Conservation (phyloP, 1,139 yeast species). For the Zygoascus sp. region DNA sequence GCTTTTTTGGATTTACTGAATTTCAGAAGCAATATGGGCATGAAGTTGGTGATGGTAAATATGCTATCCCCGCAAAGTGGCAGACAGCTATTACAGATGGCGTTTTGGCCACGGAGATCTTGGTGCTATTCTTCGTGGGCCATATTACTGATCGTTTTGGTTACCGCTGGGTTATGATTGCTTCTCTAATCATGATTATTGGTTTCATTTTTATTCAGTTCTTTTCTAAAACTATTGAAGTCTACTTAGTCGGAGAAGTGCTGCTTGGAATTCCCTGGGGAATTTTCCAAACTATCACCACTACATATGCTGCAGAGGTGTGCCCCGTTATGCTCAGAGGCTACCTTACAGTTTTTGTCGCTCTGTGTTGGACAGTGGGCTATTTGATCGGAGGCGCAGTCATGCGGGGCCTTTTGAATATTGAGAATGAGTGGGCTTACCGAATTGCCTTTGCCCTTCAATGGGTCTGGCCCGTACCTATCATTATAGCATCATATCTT, state of each 20-base stretch:
- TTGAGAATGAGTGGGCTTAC: slow-evolving; percentile 17
- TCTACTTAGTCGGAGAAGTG: slow-evolving; percentile 16
- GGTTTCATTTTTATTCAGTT: slow-evolving; percentile 41
- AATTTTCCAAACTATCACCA: slow-evolving; percentile 41
- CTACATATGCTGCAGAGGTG: slow-evolving; percentile 47
- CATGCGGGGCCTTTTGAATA: slow-evolving; percentile 13
- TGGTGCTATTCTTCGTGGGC: slow-evolving; percentile 42
- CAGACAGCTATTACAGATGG: slow-evolving; percentile 43
- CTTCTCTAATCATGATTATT: slow-evolving; percentile 31
- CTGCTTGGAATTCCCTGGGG: slow-evolving; percentile 39
- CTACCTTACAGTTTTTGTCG: slow-evolving; percentile 14
- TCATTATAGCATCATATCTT: slow-evolving; percentile 47
- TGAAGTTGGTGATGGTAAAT: slow-evolving; percentile 26
- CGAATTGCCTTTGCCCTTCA: slow-evolving; percentile 17
- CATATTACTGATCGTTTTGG: slow-evolving; percentile 40
- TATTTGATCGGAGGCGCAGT: slow-evolving; percentile 15
- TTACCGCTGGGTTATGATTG: slow-evolving; percentile 38
- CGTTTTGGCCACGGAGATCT: slow-evolving; percentile 36
- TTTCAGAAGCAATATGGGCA: slow-evolving; percentile 14
- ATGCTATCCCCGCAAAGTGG: slow-evolving; percentile 41
- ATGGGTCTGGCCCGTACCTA: slow-evolving; percentile 15
- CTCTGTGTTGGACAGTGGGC: slow-evolving; percentile 17
- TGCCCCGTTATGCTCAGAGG: slow-evolving; percentile 42
- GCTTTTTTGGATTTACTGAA: slow-evolving; percentile 24
- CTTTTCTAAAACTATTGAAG: slow-evolving; percentile 37